These are phyloP conservation scores for Exophiala bonariae DNA, from an alignment of 2,329 filamentous ascomycete species.

Conservation along the genomic window DNA sequence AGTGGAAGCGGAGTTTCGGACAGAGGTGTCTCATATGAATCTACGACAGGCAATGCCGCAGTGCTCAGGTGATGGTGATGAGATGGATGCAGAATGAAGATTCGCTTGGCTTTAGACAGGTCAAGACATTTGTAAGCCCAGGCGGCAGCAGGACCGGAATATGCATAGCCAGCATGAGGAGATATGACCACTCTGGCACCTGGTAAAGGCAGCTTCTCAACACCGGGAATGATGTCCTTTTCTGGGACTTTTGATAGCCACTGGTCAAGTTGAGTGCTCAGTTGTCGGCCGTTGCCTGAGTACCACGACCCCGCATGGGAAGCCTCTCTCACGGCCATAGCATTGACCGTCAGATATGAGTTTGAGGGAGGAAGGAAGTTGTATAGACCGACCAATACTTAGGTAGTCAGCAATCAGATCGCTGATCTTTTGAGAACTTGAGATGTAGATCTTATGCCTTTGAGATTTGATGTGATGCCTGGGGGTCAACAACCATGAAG, in stretches of 20 bases:
- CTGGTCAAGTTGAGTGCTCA: slow-evolving; percentile 69
- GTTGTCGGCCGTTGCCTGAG: slow-evolving; percentile 56
- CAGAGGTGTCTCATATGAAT: slow-evolving; percentile 47
- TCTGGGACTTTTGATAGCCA: slow-evolving; percentile 73
- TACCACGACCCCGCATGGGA: slow-evolving; percentile 92
- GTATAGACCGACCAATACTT: too few species aligned
- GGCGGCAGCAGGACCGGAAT: slow-evolving; percentile 87
- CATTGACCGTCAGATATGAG: background rate
- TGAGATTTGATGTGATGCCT: too few species aligned
- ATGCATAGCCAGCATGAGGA: slow-evolving; percentile 90
- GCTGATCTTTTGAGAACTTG: too few species aligned
- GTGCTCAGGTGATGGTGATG: slow-evolving; percentile 80
- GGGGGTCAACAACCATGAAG: too few species aligned
- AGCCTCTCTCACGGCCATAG: slow-evolving; percentile 54
- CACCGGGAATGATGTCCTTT: slow-evolving; percentile 55
- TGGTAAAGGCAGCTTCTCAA: slow-evolving; percentile 66
- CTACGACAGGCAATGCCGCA: slow-evolving; percentile 73
- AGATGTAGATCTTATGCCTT: too few species aligned
- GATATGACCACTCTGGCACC: slow-evolving; percentile 85
- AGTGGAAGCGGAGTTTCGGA: slow-evolving; percentile 44
- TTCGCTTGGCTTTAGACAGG: slow-evolving; percentile 76
- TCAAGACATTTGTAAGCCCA: slow-evolving; percentile 93
- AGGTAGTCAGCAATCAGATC: too few species aligned
- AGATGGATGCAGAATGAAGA: slow-evolving; percentile 91
- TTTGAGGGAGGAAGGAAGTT: too few species aligned